A percentile compares a stretch with the other conserved stretches of the same genome.
phyloP scores from a whole-genome alignment of 1,284 basidiomycete species.

The Rhodotorula sp. region DNA sequence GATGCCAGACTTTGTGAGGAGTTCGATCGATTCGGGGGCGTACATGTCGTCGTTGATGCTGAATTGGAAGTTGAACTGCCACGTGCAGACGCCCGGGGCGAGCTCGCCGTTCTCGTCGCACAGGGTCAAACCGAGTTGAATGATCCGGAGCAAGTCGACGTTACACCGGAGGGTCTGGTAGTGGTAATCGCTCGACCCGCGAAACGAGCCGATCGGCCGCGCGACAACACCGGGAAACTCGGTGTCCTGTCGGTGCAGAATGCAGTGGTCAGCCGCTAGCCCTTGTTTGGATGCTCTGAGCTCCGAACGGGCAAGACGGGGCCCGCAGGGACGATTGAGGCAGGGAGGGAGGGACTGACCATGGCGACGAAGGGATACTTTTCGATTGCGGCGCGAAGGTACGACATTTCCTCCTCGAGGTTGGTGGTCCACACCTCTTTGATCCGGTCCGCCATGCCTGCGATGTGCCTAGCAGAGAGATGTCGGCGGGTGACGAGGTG shows the following conservation, averaged over 20 bases:
- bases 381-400: conserved; percentile 81
- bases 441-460: conserved; percentile 28
- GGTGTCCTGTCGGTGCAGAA: conserved; percentile 67
- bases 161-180: conserved; percentile 99
- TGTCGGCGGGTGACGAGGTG: background rate
- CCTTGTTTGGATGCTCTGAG: too few relatives aligned
- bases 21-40: conserved; percentile 92
- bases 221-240: conserved; percentile 99
- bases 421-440: conserved; percentile 92
- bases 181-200: conserved; percentile 96
- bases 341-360: conserved; percentile 58
- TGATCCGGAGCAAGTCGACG: conserved; percentile 95
- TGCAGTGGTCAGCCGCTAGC: conserved; percentile 21
- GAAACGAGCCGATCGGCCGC: conserved; percentile 92
- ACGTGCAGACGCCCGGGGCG: conserved; percentile 77
- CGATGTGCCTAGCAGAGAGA: too few relatives aligned
- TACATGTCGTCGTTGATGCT: conserved; percentile 94
- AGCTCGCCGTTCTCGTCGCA: conserved; percentile 89
- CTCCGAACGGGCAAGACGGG: too few relatives aligned
- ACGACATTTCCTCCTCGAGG: conserved; percentile 85
- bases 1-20: conserved; percentile 90
- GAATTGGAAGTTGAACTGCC: conserved; percentile 99
- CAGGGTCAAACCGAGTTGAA: conserved; percentile 93
- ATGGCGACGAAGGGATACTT: conserved; percentile 92
- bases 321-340: background rate